A percentile compares a stretch with the other conserved stretches of the same genome.
These are phyloP conservation scores for Pseudogymnoascus sp. DNA, from an alignment of 2,329 filamentous ascomycete genomes.

Conservation along the genomic window DNA sequence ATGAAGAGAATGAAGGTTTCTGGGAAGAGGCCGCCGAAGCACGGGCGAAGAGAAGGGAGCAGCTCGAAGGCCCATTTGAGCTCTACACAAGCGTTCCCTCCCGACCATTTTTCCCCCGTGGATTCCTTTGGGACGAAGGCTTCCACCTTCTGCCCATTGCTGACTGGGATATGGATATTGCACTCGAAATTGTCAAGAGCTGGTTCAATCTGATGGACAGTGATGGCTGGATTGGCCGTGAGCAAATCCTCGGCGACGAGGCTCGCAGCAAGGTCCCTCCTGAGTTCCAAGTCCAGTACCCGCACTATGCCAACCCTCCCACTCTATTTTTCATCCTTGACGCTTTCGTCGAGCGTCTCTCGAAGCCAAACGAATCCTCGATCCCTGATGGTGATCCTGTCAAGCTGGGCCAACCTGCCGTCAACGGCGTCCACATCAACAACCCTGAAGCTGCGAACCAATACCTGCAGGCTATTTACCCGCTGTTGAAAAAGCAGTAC, in stretches of 20 bases:
- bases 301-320: constrained; percentile 94
- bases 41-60: constrained; percentile 56
- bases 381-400: constrained; percentile 36
- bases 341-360: constrained; percentile 70
- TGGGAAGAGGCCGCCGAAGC: constrained; percentile 88
- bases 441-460: constrained; percentile 58
- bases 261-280: constrained; percentile 88
- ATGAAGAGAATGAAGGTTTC: constrained; percentile 90
- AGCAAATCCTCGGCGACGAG: constrained; percentile 88
- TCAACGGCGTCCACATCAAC: constrained; percentile 58
- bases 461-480: constrained; percentile 72
- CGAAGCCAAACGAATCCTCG: constrained; percentile 41
- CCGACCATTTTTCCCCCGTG: constrained; percentile 88
- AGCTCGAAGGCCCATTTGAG: constrained; percentile 73
- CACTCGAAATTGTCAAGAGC: constrained; percentile 79
- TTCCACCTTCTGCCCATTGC: constrained; percentile 88
- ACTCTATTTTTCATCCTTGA: constrained; percentile 88
- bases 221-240: constrained; percentile 93
- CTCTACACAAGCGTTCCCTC: constrained; percentile 89
- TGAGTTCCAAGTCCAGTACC: constrained; percentile 93
- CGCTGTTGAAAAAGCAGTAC: constrained; percentile 80
- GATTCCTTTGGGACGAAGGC: constrained; percentile 96
- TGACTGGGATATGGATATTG: constrained; percentile 89
- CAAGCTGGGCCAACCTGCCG: constrained; percentile 34
- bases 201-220: constrained; percentile 97